phyloP scores from a whole-genome alignment of 202 grass and related monocot genomes.

The Cymbopogon flexuosus region DNA sequence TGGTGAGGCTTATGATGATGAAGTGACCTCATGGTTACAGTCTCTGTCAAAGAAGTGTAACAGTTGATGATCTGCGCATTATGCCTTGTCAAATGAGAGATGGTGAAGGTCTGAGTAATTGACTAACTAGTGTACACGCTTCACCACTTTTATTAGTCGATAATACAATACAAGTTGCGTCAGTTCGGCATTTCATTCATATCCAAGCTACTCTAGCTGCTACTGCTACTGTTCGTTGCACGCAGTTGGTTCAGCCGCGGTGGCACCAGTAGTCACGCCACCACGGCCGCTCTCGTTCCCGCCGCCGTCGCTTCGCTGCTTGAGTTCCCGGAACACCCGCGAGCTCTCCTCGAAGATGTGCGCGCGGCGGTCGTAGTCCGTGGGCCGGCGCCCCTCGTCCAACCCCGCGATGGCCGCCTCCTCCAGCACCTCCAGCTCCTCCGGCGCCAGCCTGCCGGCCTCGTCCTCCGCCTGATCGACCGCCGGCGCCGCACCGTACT shows the following conservation, averaged over 20 bases:
- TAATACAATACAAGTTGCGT: no score
- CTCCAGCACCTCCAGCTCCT: constrained; percentile 47
- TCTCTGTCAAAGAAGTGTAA: no score
- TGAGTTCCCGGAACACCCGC: constrained; percentile 49
- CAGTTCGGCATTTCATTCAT: neutral
- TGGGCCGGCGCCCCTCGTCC: constrained; percentile 51
- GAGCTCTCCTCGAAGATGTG: constrained; percentile 82
- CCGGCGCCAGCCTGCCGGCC: neutral
- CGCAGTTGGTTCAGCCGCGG: neutral
- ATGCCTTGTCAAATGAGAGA: no score
- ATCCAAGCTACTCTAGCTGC: neutral
- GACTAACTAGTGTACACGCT: neutral
- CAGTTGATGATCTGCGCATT: no score
- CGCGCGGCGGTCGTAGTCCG: constrained; percentile 76
- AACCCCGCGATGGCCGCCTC: constrained; percentile 42
- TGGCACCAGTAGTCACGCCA: neutral
- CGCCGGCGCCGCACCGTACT: neutral
- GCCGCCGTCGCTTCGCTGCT: constrained; percentile 29
- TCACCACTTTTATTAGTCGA: neutral
- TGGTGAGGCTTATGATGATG: no score
- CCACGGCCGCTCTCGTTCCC: neutral
- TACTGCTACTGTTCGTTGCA: neutral
- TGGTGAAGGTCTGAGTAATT: no score
- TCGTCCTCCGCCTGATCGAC: neutral
- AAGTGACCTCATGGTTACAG: no score